Percentiles rank a stretch among this genome's conserved stretches.
phyloP scores from a whole-genome alignment of 1,284 basidiomycete genomes.

The Cronartium quercuum region DNA sequence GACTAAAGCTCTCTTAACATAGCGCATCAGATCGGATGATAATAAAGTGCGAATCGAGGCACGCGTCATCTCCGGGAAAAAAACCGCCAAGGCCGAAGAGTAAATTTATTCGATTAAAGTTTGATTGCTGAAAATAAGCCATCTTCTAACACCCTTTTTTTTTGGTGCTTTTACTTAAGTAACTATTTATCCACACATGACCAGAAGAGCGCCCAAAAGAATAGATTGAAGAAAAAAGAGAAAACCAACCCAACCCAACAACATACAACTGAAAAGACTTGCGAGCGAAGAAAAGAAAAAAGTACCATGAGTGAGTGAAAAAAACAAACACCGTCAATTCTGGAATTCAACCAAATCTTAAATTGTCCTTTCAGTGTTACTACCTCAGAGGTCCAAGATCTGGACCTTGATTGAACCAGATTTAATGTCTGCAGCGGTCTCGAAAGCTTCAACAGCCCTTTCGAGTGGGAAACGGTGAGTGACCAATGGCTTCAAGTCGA shows the following conservation, averaged over 20 bases:
- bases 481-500: constrained; percentile 80
- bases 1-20: too few relatives aligned
- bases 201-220: too few relatives aligned
- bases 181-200: too few relatives aligned
- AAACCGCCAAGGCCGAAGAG: too few relatives aligned
- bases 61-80: too few relatives aligned
- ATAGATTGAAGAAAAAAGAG: background rate
- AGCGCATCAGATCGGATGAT: too few relatives aligned
- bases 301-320: background rate
- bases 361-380: background rate
- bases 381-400: constrained; percentile 16
- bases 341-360: background rate
- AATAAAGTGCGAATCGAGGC: too few relatives aligned
- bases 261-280: background rate
- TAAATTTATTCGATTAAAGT: too few relatives aligned
- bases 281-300: background rate
- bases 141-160: too few relatives aligned
- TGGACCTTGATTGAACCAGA: constrained; percentile 41
- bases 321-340: background rate
- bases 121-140: too few relatives aligned
- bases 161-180: too few relatives aligned
- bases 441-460: constrained; percentile 70
- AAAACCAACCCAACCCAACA: background rate
- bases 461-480: constrained; percentile 74
- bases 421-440: constrained; percentile 64